Evolutionary conservation across 2,329 filamentous ascomycete genomes (phyloP).

Genomic region (Trichoderma oligosporum): DNA sequence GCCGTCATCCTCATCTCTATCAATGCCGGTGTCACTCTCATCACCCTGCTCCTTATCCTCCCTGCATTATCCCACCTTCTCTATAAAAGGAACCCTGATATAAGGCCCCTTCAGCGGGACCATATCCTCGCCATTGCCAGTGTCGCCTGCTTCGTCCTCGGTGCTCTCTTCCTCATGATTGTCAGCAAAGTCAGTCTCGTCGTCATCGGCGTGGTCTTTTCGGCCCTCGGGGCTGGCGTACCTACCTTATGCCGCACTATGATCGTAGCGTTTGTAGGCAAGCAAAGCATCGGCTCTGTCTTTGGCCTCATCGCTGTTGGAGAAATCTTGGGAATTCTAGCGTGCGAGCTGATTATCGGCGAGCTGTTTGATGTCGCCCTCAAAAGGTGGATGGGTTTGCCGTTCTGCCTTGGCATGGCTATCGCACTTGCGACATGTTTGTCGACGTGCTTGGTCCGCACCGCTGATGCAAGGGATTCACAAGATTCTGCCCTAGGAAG

Average conservation of each 20-base stretch:
- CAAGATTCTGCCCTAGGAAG: too few relatives aligned
- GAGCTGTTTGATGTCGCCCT: constrained; percentile 27
- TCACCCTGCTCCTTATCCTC: constrained; percentile 26
- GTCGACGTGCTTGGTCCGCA: constrained; percentile 20
- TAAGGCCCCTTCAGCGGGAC: constrained; percentile 19
- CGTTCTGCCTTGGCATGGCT: constrained; percentile 24
- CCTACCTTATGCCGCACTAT: constrained; percentile 28
- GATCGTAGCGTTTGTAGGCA: constrained; percentile 21
- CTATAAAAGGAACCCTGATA: not conserved
- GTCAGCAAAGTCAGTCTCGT: constrained; percentile 23
- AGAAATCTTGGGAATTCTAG: constrained; percentile 27
- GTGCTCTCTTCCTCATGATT: constrained; percentile 27
- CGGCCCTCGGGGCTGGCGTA: constrained; percentile 27
- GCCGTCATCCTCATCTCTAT: constrained; percentile 27
- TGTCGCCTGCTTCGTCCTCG: constrained; percentile 24
- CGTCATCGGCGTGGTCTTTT: constrained; percentile 24
- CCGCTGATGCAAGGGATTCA: not conserved
- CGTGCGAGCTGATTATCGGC: constrained; percentile 24
- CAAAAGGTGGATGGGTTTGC: constrained; percentile 25
- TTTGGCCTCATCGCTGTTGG: constrained; percentile 27
- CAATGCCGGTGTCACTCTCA: constrained; percentile 24
- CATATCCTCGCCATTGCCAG: constrained; percentile 23
- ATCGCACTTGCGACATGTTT: constrained; percentile 21
- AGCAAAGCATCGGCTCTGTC: constrained; percentile 23
- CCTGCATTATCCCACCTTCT: constrained; percentile 22